Base-by-base conservation (phyloP, 306 rosid genomes). In the Vigna hirtella region DNA sequence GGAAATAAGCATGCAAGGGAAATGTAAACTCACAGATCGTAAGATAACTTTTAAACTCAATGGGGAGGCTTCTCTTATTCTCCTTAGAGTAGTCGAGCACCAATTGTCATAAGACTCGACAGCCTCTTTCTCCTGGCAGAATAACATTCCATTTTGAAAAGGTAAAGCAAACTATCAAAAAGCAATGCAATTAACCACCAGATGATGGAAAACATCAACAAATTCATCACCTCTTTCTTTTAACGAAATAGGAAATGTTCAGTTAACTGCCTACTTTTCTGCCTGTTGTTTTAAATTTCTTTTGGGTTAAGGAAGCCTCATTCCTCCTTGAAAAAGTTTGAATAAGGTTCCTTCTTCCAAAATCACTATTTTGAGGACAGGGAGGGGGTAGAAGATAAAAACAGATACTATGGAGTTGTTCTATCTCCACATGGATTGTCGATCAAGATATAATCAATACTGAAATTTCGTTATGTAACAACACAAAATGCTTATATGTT, bases 31-130 rank as follows among this genome's bases (percentile, higher is more conserved):
- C 87, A 96, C 98, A 72, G 99, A 93, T 89, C 70, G 85, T 77
- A 96, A 74, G 45, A 86, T 86, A 79, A 96, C 90, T 91, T 88
- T 96, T 86, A 96, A 89, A 84, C 94, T 86, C 86, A 96, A 82
- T 6, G 99, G 99, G 42, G 99, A 93, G 78, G 99, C 98, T 78
- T 86, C 97, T 81, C 57, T 86, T 48, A 96, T 74, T 82, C 84
- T 87, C 82, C 65, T 76, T 50, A 93, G 93, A 62, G 88, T 72
- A 52, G 84, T 64, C 73, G 40, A 77, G 87, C 87, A 88, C 97
- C 98, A 95, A 80, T 84, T 86, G 51, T 93, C 93, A 51, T 18
- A 40, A 57, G 90, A 77, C 43, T 87, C 90, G 0, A 88, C 88
- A 66, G 88, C 91, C 72, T 89, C 98, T 83, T 88, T 88, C 83